Conservation (phyloP, 331 rosid species). For the Malus hybrid region DNA sequence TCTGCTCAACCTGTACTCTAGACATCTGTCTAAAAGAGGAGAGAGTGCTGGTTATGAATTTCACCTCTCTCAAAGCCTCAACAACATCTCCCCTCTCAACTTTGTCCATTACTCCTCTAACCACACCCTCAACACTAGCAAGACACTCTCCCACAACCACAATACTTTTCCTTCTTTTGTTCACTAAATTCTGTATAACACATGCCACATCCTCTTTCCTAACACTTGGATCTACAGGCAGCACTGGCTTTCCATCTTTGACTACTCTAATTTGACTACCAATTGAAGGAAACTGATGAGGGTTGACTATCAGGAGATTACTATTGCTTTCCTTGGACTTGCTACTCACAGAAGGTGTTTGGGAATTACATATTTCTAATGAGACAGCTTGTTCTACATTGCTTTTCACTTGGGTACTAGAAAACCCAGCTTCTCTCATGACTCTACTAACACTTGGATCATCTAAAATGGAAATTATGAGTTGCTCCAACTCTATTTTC, state of each 20-base stretch:
- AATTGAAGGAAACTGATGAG: conserved; percentile 9
- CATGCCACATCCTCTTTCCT: conserved; percentile 52
- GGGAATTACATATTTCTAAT: conserved; percentile 52
- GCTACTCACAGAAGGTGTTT: conserved; percentile 24
- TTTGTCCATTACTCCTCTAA: conserved; percentile 53
- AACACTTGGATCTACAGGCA: conserved; percentile 19
- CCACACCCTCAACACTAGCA: conserved; percentile 46
- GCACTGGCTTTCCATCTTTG: conserved; percentile 3
- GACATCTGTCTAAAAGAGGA: conserved; percentile 42
- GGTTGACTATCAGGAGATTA: conserved; percentile 12
- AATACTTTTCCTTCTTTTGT: conserved; percentile 37
- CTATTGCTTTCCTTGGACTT: conserved; percentile 39
- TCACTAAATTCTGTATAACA: conserved; percentile 48
- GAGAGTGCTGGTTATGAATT: conserved; percentile 41
- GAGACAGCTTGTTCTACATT: conserved; percentile 88
- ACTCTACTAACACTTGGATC: conserved; percentile 97
- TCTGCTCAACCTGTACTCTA: conserved; percentile 62
- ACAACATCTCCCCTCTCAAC: conserved; percentile 56
- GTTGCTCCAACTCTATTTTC: conserved; percentile 83
- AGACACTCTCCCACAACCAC: conserved; percentile 91
- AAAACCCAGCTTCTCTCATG: conserved; percentile 89
- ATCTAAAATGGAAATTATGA: conserved; percentile 78
- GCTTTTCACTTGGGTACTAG: conserved; percentile 78
- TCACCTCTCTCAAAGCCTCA: conserved; percentile 47
- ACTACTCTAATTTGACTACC: background rate